phyloP scores from a whole-genome alignment of 2,329 filamentous ascomycete species.

The Bipolaris sorokiniana region DNA sequence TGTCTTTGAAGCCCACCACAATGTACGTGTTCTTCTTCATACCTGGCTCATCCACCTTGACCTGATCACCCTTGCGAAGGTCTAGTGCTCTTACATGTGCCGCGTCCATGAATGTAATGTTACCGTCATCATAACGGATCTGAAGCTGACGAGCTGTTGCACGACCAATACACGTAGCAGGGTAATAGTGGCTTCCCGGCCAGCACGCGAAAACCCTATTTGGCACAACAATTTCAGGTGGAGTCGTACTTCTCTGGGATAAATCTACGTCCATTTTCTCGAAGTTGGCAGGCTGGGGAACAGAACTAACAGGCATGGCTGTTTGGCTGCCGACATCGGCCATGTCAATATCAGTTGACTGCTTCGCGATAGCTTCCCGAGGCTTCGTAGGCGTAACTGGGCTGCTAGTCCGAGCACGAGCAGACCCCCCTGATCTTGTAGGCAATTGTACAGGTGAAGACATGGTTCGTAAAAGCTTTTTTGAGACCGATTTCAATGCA shows the following conservation, averaged over 20 bases:
- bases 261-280: conserved; percentile 7
- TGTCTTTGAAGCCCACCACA: conserved; percentile 53
- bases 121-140: conserved; percentile 57
- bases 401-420: conserved; percentile 9
- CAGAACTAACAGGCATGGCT: conserved; percentile 31
- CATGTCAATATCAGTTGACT: conserved; percentile 29
- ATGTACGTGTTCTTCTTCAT: conserved; percentile 55
- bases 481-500: conserved; percentile 38
- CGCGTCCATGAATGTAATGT: conserved; percentile 49
- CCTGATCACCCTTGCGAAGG: conserved; percentile 52
- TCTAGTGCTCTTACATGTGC: conserved; percentile 51
- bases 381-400: conserved; percentile 22
- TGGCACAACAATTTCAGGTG: conserved; percentile 47
- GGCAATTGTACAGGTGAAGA: conserved; percentile 26
- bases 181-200: conserved; percentile 64
- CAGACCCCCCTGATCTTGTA: conserved; percentile 7
- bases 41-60: conserved; percentile 55
- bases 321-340: conserved; percentile 20
- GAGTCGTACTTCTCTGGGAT: conserved; percentile 21
- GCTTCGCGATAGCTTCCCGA: neutral
- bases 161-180: conserved; percentile 62
- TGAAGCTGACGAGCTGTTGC: conserved; percentile 52
- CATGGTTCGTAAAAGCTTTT: conserved; percentile 27
- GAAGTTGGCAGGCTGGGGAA: conserved; percentile 16
- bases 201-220: conserved; percentile 65